These are phyloP conservation scores for Bipolaris gigantea DNA, from an alignment of 2,329 filamentous ascomycete species.

Conservation along the genomic window DNA sequence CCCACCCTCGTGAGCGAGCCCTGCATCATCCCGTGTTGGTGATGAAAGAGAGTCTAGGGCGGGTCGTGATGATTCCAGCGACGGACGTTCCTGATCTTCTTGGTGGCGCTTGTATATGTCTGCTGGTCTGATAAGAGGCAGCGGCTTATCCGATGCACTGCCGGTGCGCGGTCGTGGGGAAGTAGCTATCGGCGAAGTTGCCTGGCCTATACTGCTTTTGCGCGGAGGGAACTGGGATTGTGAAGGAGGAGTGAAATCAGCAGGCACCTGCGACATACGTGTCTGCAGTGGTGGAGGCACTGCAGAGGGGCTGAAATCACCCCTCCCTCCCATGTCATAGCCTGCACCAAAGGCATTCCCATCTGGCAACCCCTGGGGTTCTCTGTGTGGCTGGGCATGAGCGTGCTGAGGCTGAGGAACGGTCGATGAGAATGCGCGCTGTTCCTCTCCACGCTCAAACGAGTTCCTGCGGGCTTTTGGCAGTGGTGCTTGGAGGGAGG, in stretches of 20 bases:
- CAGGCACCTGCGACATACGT: slow-evolving; percentile 46
- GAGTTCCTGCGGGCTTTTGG: slow-evolving; percentile 50
- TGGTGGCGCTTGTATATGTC: slow-evolving; percentile 76
- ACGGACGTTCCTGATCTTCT: slow-evolving; percentile 63
- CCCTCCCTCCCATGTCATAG: slow-evolving; percentile 44
- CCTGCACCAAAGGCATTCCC: slow-evolving; percentile 36
- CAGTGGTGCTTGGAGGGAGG: slow-evolving; percentile 35
- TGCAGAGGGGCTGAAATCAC: slow-evolving; percentile 58
- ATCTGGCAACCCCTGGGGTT: slow-evolving; percentile 27
- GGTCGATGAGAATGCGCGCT: slow-evolving; percentile 52
- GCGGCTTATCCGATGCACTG: slow-evolving; percentile 52
- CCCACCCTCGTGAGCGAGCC: slow-evolving; percentile 26
- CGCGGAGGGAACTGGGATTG: slow-evolving; percentile 58
- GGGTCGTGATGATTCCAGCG: slow-evolving; percentile 60
- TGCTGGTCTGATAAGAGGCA: slow-evolving; percentile 70
- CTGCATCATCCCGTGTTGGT: slow-evolving; percentile 25
- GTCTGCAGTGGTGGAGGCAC: slow-evolving; percentile 54
- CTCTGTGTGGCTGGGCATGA: slow-evolving; percentile 13
- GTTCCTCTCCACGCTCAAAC: slow-evolving; percentile 59
- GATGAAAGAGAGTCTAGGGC: slow-evolving; percentile 57
- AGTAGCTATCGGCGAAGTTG: slow-evolving; percentile 25
- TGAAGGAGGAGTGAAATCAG: slow-evolving; percentile 30
- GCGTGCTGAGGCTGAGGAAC: slow-evolving; percentile 26
- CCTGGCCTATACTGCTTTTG: slow-evolving; percentile 63
- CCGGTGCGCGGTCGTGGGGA: slow-evolving; percentile 34